Evolutionary conservation across 768 basidiomycete genomes (phyloP).

Genomic region (Asterophora parasitica): DNA sequence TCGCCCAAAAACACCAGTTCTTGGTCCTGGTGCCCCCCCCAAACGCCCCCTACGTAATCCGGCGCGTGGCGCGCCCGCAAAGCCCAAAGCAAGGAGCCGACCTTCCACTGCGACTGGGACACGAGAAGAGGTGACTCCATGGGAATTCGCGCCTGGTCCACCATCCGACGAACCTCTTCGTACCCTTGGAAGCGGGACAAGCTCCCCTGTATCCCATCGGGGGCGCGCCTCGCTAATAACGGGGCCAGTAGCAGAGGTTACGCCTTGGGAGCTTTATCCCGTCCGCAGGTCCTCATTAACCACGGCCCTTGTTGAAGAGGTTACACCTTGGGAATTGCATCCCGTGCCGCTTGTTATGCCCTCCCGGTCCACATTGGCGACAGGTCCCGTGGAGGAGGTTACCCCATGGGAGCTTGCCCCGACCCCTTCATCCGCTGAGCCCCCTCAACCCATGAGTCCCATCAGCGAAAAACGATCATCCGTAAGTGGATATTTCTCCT

Average conservation of each 20-base stretch:
- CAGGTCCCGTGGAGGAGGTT: constrained; percentile 24
- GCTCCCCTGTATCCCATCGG: constrained; percentile 12
- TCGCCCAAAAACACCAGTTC: constrained; percentile 17
- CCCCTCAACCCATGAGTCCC: background rate
- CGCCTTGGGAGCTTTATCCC: constrained; percentile 26
- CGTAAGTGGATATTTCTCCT: constrained; percentile 16
- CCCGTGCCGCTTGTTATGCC: constrained; percentile 21
- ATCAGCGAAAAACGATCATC: constrained; percentile 15
- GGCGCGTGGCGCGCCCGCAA: constrained; percentile 16
- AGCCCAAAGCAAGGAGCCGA: constrained; percentile 13
- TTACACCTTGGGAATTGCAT: constrained; percentile 28
- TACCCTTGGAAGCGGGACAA: constrained; percentile 5
- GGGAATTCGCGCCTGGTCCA: constrained; percentile 29
- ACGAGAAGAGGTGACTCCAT: constrained; percentile 27
- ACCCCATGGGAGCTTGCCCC: constrained; percentile 32
- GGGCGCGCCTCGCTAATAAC: constrained; percentile 13
- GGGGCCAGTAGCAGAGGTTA: constrained; percentile 24
- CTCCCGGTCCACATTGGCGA: constrained; percentile 20
- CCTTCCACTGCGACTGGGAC: constrained; percentile 24
- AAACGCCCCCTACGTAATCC: constrained; percentile 31
- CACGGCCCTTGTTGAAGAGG: constrained; percentile 24
- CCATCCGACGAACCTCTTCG: constrained; percentile 4
- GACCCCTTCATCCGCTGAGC: constrained; percentile 5
- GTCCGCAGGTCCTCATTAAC: constrained; percentile 17
- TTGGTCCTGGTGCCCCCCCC: constrained; percentile 20